These are phyloP conservation scores for Tulasnella sp. DNA, from an alignment of 768 basidiomycete species.

Conservation along the genomic window DNA sequence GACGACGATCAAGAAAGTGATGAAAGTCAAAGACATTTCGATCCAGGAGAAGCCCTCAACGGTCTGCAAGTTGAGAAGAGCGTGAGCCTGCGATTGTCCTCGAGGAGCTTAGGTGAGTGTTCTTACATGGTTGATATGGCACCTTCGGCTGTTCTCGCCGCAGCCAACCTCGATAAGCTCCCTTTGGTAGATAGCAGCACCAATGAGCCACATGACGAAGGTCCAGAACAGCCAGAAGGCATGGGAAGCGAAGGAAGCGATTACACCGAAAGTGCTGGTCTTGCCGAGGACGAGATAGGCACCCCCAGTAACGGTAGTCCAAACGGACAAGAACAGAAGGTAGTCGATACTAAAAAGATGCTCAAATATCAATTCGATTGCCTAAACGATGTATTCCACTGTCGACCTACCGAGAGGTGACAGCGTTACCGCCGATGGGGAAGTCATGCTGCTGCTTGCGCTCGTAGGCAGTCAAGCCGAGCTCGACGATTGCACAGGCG, in stretches of 20 bases:
- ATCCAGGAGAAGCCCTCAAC: conserved; percentile 19
- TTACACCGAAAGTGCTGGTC: conserved; percentile 11
- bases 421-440: conserved; percentile 18
- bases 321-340: conserved; percentile 14
- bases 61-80: not conserved
- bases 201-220: conserved; percentile 21
- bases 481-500: conserved; percentile 13
- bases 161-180: conserved; percentile 18
- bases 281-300: conserved; percentile 5
- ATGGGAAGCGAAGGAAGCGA: conserved; percentile 21
- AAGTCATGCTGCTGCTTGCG: conserved; percentile 29
- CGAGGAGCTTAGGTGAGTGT: not conserved
- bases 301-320: conserved; percentile 8
- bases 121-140: conserved; percentile 18
- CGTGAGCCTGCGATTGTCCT: not conserved
- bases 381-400: not conserved
- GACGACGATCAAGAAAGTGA: conserved; percentile 4
- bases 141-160: conserved; percentile 17
- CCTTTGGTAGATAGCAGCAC: conserved; percentile 23
- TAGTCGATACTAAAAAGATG: not conserved
- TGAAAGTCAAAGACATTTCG: conserved; percentile 26
- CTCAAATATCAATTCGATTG: not conserved
- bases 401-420: not conserved
- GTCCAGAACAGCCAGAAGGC: conserved; percentile 25
- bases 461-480: conserved; percentile 20